Evolutionary conservation across 164 flowering plant species (phyloP).

Genomic region (Tinospora cordifolia): DNA sequence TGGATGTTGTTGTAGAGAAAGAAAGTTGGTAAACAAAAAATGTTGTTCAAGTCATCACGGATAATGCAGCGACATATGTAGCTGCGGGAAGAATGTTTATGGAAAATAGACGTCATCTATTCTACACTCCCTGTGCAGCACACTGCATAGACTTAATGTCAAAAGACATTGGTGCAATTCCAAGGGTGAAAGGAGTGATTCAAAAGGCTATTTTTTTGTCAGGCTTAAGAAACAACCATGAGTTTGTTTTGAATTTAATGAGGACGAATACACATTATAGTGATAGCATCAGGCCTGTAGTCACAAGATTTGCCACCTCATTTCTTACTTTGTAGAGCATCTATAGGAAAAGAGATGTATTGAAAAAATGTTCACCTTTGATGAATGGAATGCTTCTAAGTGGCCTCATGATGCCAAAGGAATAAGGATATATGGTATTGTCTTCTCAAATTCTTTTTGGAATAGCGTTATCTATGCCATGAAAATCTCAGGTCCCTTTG

Average conservation of each 20-base stretch:
- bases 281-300: neutral
- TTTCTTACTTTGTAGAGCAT: slow-evolving; percentile 1
- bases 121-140: neutral
- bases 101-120: neutral
- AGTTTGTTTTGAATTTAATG: neutral
- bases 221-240: neutral
- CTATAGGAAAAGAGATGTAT: neutral
- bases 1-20: neutral
- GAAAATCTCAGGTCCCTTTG: too few relatives aligned
- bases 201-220: too few relatives aligned
- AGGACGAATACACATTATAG: neutral
- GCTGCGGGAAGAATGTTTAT: neutral
- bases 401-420: too few relatives aligned
- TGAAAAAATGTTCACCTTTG: neutral
- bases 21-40: neutral
- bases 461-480: too few relatives aligned
- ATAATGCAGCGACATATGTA: too few relatives aligned
- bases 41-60: too few relatives aligned
- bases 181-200: neutral
- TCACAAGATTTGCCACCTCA: slow-evolving; percentile 5
- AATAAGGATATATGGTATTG: too few relatives aligned
- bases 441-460: too few relatives aligned
- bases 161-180: neutral
- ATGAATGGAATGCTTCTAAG: neutral
- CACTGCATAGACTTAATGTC: slow-evolving; percentile 2